Base-by-base conservation (phyloP, 1,284 basidiomycete species). In the Sanghuangporus baumii region DNA sequence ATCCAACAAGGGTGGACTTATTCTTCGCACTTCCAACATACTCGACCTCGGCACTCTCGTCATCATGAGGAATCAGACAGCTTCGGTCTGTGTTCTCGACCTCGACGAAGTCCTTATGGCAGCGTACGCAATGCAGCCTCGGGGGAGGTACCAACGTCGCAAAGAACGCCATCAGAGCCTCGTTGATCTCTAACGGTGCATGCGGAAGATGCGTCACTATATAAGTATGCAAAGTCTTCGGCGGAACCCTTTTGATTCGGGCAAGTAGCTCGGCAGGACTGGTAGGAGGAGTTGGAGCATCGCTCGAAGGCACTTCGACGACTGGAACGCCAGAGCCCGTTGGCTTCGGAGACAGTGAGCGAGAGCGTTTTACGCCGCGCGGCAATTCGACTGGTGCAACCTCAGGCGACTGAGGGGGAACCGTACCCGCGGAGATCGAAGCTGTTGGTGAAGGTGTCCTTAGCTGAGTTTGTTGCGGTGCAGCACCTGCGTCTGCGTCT, bases 51-150 rank as follows among this genome's bases (percentile, higher is more conserved):
- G 82, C 77, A 57, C 80, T 83, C 50, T 84, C 81, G 68, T 83
- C 81, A 67, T 83, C 82, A 59, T 83, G 81, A 12, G 68, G 74
- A 3, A 91, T 79, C 9, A 81, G 74, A 69, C 85, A 86, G 61
- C 77, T 77, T 26, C 77, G 74, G 65, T 85, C 82, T 6, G 73
- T 74, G 66, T 87, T 86, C 65, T 86, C 83, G 4, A 86, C 73
- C 0, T 83, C 82, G 65, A 79, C 82, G 65, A 78, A 87, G 62
- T 76, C 78, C 59, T 82, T 81, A 72, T 91, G 89, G 71, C 89
- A 91, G 2, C 89, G 81, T 23, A 85, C 79, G 64, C 89, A 91
- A 67, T 91, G 89, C 16, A 88, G 74, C 52, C 75, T 74, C 2
- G 86, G 87, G 0, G 89, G 89, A 0, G 85, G 86, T 0, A 76